Conservation (phyloP, 2,329 filamentous ascomycete species). For the Aschersonia sp. region DNA sequence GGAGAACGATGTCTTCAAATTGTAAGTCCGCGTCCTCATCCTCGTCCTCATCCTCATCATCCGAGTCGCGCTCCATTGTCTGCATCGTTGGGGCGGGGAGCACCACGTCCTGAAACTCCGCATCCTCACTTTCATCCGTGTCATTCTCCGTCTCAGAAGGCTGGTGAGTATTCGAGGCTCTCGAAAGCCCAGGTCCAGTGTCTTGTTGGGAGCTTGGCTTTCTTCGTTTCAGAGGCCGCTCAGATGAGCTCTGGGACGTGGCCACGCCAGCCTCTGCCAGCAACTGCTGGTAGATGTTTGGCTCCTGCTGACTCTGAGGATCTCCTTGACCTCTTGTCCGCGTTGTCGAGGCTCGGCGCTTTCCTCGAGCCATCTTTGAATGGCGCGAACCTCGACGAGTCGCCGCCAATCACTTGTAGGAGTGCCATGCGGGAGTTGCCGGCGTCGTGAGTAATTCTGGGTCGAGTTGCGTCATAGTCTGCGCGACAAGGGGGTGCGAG, state of each 20-base stretch:
- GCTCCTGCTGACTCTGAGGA: constrained; percentile 10
- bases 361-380: constrained; percentile 17
- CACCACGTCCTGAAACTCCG: constrained; percentile 36
- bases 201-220: constrained; percentile 9
- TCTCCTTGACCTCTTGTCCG: constrained; percentile 7
- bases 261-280: constrained; percentile 31
- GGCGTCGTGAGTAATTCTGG: neutral
- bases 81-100: constrained; percentile 33
- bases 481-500: constrained; percentile 4
- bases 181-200: too few species aligned
- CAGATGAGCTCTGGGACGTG: constrained; percentile 12
- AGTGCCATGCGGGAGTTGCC: neutral
- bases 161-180: too few species aligned
- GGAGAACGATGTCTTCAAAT: constrained; percentile 36
- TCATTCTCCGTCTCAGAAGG: constrained; percentile 1
- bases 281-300: constrained; percentile 33
- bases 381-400: neutral
- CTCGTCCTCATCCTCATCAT: constrained; percentile 25
- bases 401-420: neutral
- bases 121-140: constrained; percentile 17
- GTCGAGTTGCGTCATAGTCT: constrained; percentile 7
- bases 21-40: constrained; percentile 24
- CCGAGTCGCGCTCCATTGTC: constrained; percentile 34
- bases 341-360: constrained; percentile 11
- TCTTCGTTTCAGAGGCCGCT: constrained; percentile 26